Percentiles rank a stretch among this genome's conserved stretches.
Evolutionary conservation across 805 yeast species (phyloP).

Genomic region (Schizosaccharomyces octosporus): DNA sequence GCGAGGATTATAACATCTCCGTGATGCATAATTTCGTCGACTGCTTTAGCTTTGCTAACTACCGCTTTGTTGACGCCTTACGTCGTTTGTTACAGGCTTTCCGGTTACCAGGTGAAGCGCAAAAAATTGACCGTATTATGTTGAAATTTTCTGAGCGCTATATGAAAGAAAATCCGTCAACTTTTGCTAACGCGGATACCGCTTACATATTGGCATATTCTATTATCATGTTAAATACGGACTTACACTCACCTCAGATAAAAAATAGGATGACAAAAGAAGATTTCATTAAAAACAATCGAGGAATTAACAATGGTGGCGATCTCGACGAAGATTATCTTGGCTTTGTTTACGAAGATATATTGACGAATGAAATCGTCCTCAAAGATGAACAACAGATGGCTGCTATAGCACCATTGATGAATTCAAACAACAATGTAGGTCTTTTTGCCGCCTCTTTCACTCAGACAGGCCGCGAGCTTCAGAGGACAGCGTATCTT

Average conservation of each 20-base stretch:
- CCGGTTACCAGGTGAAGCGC: slow-evolving; percentile 94
- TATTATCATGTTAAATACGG: slow-evolving; percentile 82
- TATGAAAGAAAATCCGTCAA: slow-evolving; percentile 65
- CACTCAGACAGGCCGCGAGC: slow-evolving; percentile 34
- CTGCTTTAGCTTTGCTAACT: slow-evolving; percentile 45
- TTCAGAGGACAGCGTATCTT: slow-evolving; percentile 59
- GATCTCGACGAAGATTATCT: slow-evolving; percentile 58
- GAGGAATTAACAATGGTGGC: slow-evolving; percentile 78
- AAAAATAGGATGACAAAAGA: slow-evolving; percentile 72
- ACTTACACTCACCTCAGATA: slow-evolving; percentile 75
- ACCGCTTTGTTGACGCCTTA: slow-evolving; percentile 63
- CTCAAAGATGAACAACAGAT: slow-evolving; percentile 83
- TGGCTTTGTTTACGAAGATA: slow-evolving; percentile 48
- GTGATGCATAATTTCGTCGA: slow-evolving; percentile 89
- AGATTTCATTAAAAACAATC: slow-evolving; percentile 64
- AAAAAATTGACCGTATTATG: slow-evolving; percentile 90
- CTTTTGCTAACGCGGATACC: slow-evolving; percentile 50
- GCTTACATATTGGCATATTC: slow-evolving; percentile 80
- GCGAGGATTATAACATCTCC: slow-evolving; percentile 47
- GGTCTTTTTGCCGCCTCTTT: slow-evolving; percentile 16
- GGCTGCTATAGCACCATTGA: slow-evolving; percentile 36
- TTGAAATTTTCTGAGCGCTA: slow-evolving; percentile 86
- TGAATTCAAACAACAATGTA: slow-evolving; percentile 11
- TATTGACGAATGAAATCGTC: slow-evolving; percentile 63
- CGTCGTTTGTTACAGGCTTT: slow-evolving; percentile 65